Conservation (phyloP, 192 early-diverging fungal species). For the Funneliformis mosseae region DNA sequence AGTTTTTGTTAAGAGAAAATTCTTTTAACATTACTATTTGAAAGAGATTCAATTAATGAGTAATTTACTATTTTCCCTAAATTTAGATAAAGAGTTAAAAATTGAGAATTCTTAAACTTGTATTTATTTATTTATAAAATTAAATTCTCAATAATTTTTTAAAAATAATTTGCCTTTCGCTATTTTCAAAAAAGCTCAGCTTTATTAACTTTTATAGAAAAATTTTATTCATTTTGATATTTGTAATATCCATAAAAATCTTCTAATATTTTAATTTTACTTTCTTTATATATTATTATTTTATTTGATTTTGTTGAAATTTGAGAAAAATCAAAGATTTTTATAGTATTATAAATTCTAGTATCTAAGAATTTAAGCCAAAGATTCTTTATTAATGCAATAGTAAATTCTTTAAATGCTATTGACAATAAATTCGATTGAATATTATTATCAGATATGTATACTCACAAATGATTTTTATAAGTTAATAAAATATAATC, state of each 20-base stretch:
- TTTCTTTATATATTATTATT: background rate
- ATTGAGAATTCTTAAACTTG: background rate
- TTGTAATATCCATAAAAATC: background rate
- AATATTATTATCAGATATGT: background rate
- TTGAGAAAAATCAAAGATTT: slow-evolving; percentile 15
- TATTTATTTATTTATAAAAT: background rate
- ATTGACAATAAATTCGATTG: too few relatives aligned
- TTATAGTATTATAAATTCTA: slow-evolving; percentile 14
- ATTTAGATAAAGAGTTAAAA: background rate
- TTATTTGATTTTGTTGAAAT: background rate
- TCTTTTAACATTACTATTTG: slow-evolving; percentile 11
- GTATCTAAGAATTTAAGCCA: background rate
- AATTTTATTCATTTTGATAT: background rate
- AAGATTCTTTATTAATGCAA: slow-evolving; percentile 11
- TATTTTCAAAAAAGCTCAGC: background rate
- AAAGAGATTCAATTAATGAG: background rate
- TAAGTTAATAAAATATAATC: background rate
- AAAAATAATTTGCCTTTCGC: background rate
- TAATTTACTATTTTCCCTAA: background rate
- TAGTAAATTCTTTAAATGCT: slow-evolving; percentile 7
- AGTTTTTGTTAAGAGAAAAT: slow-evolving; percentile 12
- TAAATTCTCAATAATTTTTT: too few relatives aligned
- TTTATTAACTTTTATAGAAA: background rate
- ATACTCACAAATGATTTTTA: background rate
- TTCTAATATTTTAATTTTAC: background rate